These are phyloP conservation scores for Blastomyces silverae DNA, from an alignment of 2,329 filamentous ascomycete species.

Conservation along the genomic window DNA sequence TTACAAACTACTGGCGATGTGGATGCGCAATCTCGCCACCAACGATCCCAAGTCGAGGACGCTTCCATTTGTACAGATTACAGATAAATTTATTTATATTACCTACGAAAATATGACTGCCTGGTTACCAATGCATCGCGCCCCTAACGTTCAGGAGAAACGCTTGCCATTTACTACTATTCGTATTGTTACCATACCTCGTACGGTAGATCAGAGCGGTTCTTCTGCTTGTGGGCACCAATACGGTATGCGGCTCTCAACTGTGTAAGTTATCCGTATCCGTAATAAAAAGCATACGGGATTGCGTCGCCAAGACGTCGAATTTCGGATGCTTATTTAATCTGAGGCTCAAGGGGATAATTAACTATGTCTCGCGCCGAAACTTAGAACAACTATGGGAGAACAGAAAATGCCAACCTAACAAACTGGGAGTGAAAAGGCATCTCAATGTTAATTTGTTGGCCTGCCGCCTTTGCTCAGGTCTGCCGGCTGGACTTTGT, in stretches of 20 bases:
- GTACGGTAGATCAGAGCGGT: too few species aligned
- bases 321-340: neutral
- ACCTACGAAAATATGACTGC: too few species aligned
- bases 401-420: neutral
- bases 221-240: too few species aligned
- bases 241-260: neutral
- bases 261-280: neutral
- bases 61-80: too few species aligned
- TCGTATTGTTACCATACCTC: too few species aligned
- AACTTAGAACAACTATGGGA: neutral
- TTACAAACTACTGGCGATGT: neutral
- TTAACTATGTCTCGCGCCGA: neutral
- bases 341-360: neutral
- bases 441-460: neutral
- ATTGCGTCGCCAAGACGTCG: constrained; percentile 11
- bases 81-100: too few species aligned
- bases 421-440: neutral
- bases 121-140: neutral
- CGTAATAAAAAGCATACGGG: neutral
- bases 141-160: neutral
- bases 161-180: neutral
- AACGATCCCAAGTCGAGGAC: neutral
- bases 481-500: neutral
- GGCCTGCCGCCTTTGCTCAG: neutral
- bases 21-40: neutral